A percentile compares a stretch with the other conserved stretches of the same genome.
Conservation (phyloP, 108 stramenopile species). For the Cyclostephanos invisitatus region DNA sequence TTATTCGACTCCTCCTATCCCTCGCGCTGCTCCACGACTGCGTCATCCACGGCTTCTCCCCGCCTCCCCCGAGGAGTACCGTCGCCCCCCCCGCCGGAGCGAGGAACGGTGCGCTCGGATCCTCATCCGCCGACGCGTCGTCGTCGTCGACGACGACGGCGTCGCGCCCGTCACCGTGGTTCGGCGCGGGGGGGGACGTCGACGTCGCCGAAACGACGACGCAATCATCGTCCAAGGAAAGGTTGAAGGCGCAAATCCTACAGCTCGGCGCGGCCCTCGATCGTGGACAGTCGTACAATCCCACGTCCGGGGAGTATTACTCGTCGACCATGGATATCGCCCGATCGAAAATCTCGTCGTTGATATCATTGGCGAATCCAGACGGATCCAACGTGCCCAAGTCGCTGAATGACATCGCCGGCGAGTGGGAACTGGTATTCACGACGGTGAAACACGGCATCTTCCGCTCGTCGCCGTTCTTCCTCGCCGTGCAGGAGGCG, state of each 20-base stretch:
- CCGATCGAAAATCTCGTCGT: constrained; percentile 55
- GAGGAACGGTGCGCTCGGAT: background rate
- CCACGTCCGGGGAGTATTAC: constrained; percentile 83
- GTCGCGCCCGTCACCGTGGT: constrained; percentile 34
- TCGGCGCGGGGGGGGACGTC: constrained; percentile 19
- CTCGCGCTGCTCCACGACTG: background rate
- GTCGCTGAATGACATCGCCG: constrained; percentile 58
- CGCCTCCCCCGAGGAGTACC: background rate
- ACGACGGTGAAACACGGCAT: constrained; percentile 87
- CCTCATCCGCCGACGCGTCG: background rate
- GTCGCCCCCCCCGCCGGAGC: background rate
- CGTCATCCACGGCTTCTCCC: background rate
- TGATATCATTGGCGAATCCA: constrained; percentile 53
- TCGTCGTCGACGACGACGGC: background rate
- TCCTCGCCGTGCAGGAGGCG: constrained; percentile 85
- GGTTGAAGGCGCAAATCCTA: constrained; percentile 72
- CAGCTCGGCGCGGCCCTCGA: constrained; percentile 87
- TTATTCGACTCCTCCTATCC: background rate
- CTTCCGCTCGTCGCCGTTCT: constrained; percentile 85
- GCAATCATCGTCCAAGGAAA: constrained; percentile 35
- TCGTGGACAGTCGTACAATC: constrained; percentile 89
- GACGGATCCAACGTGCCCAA: constrained; percentile 47
- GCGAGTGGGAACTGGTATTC: constrained; percentile 88
- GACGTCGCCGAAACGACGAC: background rate
- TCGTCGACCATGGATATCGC: constrained; percentile 67